phyloP scores from a whole-genome alignment of 352 stramenopile genomes.

The Phytophthora quininea region DNA sequence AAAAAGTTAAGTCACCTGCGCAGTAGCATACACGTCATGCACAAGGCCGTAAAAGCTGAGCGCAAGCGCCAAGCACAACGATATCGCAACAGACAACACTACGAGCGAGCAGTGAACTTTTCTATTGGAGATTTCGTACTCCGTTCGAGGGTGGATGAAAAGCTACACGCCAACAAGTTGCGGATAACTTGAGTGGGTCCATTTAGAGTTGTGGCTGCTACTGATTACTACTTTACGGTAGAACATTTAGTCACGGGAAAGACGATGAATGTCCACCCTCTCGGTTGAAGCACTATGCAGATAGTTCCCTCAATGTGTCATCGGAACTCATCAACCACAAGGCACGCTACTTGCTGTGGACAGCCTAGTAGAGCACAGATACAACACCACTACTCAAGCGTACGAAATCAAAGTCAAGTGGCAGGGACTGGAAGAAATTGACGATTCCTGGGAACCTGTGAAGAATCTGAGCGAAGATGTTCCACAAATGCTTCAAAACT shows the following conservation, averaged over 20 bases:
- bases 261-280: constrained; percentile 1
- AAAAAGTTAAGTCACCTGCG: background rate
- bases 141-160: background rate
- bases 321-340: background rate
- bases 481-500: too few relatives aligned
- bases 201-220: background rate
- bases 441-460: constrained; percentile 1
- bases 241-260: constrained; percentile 5
- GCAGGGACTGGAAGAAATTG: constrained; percentile 4
- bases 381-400: background rate
- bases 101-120: background rate
- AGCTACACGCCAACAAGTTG: background rate
- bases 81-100: background rate
- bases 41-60: background rate
- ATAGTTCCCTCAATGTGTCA: background rate
- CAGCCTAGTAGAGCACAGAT: background rate
- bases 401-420: constrained; percentile 8
- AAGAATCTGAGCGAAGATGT: too few relatives aligned
- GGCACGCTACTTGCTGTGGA: background rate
- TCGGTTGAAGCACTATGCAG: constrained; percentile 9
- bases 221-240: constrained; percentile 8
- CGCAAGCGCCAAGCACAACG: background rate
- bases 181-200: background rate
- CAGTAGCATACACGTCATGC: background rate
- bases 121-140: background rate